phyloP scores from a whole-genome alignment of 805 yeast genomes.

The Spencermartinsiella europaea region DNA sequence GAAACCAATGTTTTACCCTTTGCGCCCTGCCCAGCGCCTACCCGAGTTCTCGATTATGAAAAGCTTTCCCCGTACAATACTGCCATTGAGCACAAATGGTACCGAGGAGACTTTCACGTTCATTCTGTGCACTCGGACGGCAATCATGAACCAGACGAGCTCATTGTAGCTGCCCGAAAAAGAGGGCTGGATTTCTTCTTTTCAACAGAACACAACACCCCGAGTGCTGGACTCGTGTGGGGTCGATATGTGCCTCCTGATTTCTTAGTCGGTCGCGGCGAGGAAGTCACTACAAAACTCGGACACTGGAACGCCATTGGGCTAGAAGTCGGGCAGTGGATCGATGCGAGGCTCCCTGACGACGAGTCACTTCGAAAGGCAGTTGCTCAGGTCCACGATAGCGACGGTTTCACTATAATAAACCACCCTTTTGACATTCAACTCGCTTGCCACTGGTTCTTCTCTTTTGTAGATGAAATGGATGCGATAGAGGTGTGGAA shows the following conservation, averaged over 20 bases:
- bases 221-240: constrained; percentile 12
- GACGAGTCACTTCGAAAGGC: constrained; percentile 4
- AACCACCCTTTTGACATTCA: constrained; percentile 10
- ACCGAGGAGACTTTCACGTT: constrained; percentile 13
- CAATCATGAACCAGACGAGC: constrained; percentile 4
- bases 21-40: constrained; percentile 1
- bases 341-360: constrained; percentile 8
- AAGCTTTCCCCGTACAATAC: not conserved
- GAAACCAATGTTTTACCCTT: not conserved
- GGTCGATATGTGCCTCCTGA: constrained; percentile 10
- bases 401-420: constrained; percentile 10
- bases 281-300: constrained; percentile 13
- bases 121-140: constrained; percentile 13
- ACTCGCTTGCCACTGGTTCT: constrained; percentile 10
- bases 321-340: constrained; percentile 9
- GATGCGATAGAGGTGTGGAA: constrained; percentile 17
- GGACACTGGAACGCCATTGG: constrained; percentile 18
- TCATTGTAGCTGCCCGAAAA: constrained; percentile 2
- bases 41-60: not conserved
- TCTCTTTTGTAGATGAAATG: constrained; percentile 1
- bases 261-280: constrained; percentile 13
- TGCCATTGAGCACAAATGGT: constrained; percentile 5
- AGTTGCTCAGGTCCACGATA: constrained; percentile 6
- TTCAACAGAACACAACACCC: constrained; percentile 17
- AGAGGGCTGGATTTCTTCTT: constrained; percentile 11